Evolutionary conservation across 352 stramenopile genomes (phyloP).

Genomic region (Pythium rishiriense): DNA sequence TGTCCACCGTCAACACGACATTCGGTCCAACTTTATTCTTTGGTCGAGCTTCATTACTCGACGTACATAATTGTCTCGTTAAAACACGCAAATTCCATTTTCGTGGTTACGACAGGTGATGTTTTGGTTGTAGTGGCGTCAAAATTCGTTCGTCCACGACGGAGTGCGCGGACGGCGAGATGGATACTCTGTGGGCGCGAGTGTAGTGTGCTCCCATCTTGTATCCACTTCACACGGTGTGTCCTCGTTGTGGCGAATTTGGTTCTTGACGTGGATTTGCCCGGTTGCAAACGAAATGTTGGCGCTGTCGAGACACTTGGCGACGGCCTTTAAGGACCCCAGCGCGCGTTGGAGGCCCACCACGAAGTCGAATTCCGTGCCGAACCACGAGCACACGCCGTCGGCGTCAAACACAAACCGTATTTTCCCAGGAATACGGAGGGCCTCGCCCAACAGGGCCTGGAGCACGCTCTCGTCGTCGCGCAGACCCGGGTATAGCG

Average conservation of each 20-base stretch:
- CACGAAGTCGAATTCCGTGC: constrained; percentile 63
- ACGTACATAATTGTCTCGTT: too few relatives aligned
- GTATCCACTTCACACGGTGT: too few relatives aligned
- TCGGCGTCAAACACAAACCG: constrained; percentile 51
- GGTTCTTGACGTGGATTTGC: constrained; percentile 33
- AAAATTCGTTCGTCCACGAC: neutral
- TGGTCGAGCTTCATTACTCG: too few relatives aligned
- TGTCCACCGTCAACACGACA: too few relatives aligned
- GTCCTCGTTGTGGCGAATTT: neutral
- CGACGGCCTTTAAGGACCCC: constrained; percentile 42
- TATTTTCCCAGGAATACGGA: constrained; percentile 49
- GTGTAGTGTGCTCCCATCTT: neutral
- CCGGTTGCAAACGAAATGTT: constrained; percentile 56
- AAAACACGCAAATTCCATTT: too few relatives aligned
- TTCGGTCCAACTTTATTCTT: too few relatives aligned
- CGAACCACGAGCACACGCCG: constrained; percentile 51
- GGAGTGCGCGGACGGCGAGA: neutral
- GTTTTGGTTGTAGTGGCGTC: too few relatives aligned
- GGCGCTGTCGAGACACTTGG: constrained; percentile 37
- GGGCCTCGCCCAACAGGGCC: constrained; percentile 38
- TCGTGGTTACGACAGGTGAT: too few relatives aligned
- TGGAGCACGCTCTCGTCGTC: constrained; percentile 46
- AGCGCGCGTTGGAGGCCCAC: constrained; percentile 38
- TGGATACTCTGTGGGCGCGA: neutral
- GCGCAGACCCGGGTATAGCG: constrained; percentile 38